These are phyloP conservation scores for Ceratocystis alfenasii DNA, from an alignment of 2,329 filamentous ascomycete genomes.

Conservation along the genomic window DNA sequence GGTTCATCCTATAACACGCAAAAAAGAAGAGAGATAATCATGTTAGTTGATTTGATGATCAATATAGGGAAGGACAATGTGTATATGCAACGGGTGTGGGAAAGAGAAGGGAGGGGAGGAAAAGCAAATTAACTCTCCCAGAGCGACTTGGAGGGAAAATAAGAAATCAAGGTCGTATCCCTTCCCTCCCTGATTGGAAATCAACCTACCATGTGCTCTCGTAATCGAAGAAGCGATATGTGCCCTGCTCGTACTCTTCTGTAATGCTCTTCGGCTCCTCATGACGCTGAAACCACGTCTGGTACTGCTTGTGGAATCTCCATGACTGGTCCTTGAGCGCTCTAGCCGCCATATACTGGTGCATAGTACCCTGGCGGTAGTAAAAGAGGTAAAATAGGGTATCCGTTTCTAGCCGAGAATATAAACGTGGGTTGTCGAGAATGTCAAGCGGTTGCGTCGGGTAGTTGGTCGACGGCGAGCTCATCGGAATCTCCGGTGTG, in stretches of 20 bases:
- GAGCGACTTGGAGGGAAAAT: background rate
- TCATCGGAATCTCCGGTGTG: slow-evolving; percentile 68
- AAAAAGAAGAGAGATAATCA: background rate
- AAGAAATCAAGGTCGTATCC: background rate
- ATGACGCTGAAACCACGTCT: slow-evolving; percentile 97
- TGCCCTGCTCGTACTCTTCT: slow-evolving; percentile 96
- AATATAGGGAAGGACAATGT: slow-evolving; percentile 22
- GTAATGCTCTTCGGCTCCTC: slow-evolving; percentile 98
- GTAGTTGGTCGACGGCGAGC: slow-evolving; percentile 65
- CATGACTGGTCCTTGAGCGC: slow-evolving; percentile 97
- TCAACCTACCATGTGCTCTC: slow-evolving; percentile 85
- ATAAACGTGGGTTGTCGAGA: slow-evolving; percentile 81
- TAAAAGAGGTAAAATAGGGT: slow-evolving; percentile 98
- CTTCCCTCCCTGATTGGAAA: background rate
- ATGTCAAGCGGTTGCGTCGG: slow-evolving; percentile 85
- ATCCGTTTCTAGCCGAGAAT: slow-evolving; percentile 82
- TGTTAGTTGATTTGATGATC: background rate
- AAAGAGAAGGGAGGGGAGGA: background rate
- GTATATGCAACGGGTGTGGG: background rate
- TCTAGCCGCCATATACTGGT: slow-evolving; percentile 90
- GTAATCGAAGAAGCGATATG: slow-evolving; percentile 98
- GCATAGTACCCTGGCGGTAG: slow-evolving; percentile 91
- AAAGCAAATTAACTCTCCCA: background rate
- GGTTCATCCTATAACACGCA: slow-evolving; percentile 69
- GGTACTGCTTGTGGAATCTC: slow-evolving; percentile 99